Evolutionary conservation across 73 alveolate species (phyloP).

Genomic region (Paramecium bursaria): DNA sequence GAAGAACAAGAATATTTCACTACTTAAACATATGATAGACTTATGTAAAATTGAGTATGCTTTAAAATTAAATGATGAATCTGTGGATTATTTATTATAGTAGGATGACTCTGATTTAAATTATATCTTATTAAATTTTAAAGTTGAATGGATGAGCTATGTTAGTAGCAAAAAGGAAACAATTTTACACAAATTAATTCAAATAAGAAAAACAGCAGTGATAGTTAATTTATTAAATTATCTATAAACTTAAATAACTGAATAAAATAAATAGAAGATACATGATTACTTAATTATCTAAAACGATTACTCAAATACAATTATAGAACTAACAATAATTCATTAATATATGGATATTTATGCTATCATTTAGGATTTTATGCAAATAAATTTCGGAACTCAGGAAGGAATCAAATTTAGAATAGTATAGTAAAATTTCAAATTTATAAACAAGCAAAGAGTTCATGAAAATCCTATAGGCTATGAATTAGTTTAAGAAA

Average conservation of each 20-base stretch:
- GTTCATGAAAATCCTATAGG: background rate
- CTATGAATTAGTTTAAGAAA: background rate
- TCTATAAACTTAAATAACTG: background rate
- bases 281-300: background rate
- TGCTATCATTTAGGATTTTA: background rate
- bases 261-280: background rate
- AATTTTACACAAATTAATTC: slow-evolving; percentile 19
- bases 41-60: background rate
- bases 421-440: background rate
- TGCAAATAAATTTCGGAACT: background rate
- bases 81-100: background rate
- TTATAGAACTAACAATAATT: slow-evolving; percentile 14
- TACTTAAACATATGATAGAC: slow-evolving; percentile 27
- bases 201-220: slow-evolving; percentile 53
- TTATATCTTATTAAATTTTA: background rate
- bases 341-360: slow-evolving; percentile 55
- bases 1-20: slow-evolving; percentile 31
- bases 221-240: slow-evolving; percentile 23
- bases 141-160: slow-evolving; percentile 44
- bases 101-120: slow-evolving; percentile 4
- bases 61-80: background rate
- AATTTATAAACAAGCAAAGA: slow-evolving; percentile 10
- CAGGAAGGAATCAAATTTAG: slow-evolving; percentile 20
- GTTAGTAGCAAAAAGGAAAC: slow-evolving; percentile 37
- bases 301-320: background rate